A percentile compares a stretch with the other conserved stretches of the same genome.
Evolutionary conservation across 1,139 yeast species (phyloP).

Genomic region (Debaryomycetaceae sp.): DNA sequence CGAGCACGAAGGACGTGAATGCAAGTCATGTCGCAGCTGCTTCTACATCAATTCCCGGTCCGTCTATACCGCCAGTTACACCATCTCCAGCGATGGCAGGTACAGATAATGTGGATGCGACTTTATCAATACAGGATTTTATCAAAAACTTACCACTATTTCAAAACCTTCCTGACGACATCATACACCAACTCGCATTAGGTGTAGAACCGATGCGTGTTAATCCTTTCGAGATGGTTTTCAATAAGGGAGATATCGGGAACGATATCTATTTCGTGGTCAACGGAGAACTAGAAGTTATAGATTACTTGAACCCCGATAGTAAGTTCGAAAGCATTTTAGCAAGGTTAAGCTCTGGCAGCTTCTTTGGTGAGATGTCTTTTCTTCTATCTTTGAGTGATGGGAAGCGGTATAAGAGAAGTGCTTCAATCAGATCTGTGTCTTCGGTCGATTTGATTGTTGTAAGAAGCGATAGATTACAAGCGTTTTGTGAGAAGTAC

Average conservation of each 20-base stretch:
- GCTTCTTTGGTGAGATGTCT: slow-evolving; percentile 76
- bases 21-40: slow-evolving; percentile 17
- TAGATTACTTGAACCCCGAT: slow-evolving; percentile 34
- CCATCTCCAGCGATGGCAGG: slow-evolving; percentile 5
- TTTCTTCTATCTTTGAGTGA: slow-evolving; percentile 50
- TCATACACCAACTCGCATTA: slow-evolving; percentile 60
- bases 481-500: slow-evolving; percentile 50
- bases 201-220: slow-evolving; percentile 55
- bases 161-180: slow-evolving; percentile 50
- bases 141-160: slow-evolving; percentile 58
- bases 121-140: slow-evolving; percentile 55
- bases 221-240: slow-evolving; percentile 56
- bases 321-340: slow-evolving; percentile 34
- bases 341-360: slow-evolving; percentile 60
- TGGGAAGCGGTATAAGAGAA: slow-evolving; percentile 30
- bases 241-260: slow-evolving; percentile 57
- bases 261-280: slow-evolving; percentile 64
- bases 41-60: slow-evolving; percentile 24
- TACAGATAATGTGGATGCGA: slow-evolving; percentile 42
- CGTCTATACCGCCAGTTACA: slow-evolving; percentile 20
- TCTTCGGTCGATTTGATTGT: slow-evolving; percentile 58
- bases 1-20: slow-evolving; percentile 3
- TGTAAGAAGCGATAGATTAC: slow-evolving; percentile 51
- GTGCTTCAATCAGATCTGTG: slow-evolving; percentile 63
- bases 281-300: slow-evolving; percentile 67